Conservation (phyloP, 495 filamentous ascomycete genomes). For the Penicillium canariense region DNA sequence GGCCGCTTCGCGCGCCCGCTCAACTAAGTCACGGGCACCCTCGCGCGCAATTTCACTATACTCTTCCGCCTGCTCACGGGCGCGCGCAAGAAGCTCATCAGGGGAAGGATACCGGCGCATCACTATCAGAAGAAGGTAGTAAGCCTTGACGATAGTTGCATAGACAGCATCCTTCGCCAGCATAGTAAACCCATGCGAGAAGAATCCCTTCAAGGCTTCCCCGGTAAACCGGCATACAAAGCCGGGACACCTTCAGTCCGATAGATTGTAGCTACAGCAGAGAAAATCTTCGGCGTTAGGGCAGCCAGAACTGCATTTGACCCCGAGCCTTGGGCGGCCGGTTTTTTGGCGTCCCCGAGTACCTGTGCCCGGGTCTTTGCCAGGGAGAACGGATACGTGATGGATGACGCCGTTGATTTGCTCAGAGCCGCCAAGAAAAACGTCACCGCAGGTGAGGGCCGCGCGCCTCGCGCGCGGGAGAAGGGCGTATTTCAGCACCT, state of each 20-base stretch:
- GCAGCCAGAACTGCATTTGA: constrained; percentile 11
- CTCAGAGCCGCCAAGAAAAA: constrained; percentile 79
- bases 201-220: constrained; percentile 83
- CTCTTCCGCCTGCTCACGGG: constrained; percentile 45
- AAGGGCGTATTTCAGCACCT: constrained; percentile 59
- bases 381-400: constrained; percentile 85
- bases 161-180: constrained; percentile 82
- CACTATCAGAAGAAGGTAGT: constrained; percentile 49
- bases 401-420: constrained; percentile 72
- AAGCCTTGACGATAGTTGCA: constrained; percentile 64
- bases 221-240: constrained; percentile 74
- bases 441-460: constrained; percentile 51
- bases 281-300: constrained; percentile 56
- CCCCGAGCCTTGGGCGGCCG: not conserved
- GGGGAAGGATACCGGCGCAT: constrained; percentile 43
- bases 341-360: constrained; percentile 17
- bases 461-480: constrained; percentile 48
- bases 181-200: constrained; percentile 89
- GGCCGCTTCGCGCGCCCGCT: constrained; percentile 30
- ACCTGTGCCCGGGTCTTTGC: constrained; percentile 76
- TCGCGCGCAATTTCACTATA: constrained; percentile 44
- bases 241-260: constrained; percentile 63
- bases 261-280: constrained; percentile 60
- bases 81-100: constrained; percentile 41
- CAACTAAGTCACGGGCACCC: constrained; percentile 39